A percentile compares a stretch with the other conserved stretches of the same genome.
These are phyloP conservation scores for Sanghuangporus weigelae DNA, from an alignment of 1,284 basidiomycete species.

Conservation along the genomic window DNA sequence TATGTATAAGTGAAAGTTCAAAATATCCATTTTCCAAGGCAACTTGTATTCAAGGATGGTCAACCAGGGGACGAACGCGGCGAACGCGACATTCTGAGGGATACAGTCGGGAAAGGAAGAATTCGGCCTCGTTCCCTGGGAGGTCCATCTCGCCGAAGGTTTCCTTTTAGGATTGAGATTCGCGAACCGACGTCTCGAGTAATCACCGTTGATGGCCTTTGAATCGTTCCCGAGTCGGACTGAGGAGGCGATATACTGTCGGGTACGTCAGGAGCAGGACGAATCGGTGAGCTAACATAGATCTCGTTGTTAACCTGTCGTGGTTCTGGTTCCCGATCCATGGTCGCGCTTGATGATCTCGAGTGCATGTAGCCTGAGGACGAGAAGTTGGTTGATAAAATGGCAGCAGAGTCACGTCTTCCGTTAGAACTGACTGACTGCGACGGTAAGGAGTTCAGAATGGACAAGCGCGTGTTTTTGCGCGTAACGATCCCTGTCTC, in stretches of 20 bases:
- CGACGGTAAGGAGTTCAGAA: neutral
- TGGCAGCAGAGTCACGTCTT: neutral
- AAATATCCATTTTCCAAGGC: neutral
- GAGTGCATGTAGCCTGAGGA: constrained; percentile 11
- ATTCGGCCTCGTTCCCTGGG: constrained; percentile 3
- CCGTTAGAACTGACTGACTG: neutral
- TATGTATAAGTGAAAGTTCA: too few species aligned
- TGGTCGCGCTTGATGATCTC: neutral
- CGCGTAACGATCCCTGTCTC: neutral
- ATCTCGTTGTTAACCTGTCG: neutral
- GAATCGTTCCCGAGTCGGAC: neutral
- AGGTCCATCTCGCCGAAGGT: neutral
- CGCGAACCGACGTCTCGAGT: neutral
- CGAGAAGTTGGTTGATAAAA: neutral
- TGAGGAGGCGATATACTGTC: neutral
- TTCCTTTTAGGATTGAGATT: neutral
- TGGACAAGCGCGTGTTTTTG: neutral
- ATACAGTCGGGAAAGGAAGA: constrained; percentile 7
- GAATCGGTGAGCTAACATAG: constrained; percentile 5
- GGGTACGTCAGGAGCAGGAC: neutral
- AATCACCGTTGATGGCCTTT: neutral
- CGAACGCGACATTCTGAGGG: neutral
- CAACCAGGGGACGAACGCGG: neutral
- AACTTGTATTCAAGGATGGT: neutral
- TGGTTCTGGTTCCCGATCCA: neutral